Percentiles rank a stretch among this genome's conserved stretches.
These are phyloP conservation scores for Cryptomeria japonica DNA, from an alignment of 75 land plant species.

Conservation along the genomic window DNA sequence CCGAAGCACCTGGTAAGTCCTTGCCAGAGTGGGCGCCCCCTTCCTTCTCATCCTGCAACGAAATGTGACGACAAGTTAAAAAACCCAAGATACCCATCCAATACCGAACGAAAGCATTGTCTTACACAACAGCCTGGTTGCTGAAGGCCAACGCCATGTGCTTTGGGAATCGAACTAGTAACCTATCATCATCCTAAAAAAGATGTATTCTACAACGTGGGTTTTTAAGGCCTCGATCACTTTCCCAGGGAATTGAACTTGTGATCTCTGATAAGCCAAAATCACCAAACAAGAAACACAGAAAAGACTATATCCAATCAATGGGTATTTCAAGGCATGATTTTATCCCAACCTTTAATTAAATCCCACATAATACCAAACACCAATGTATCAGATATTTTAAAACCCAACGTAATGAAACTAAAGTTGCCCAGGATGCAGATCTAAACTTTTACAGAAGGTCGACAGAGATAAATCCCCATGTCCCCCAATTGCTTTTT, in stretches of 20 bases:
- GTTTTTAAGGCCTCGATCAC: not conserved
- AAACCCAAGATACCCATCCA: not conserved
- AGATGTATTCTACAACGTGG: not conserved
- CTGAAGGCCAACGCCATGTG: not conserved
- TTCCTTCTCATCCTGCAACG: constrained; percentile 43
- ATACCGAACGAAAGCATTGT: not conserved
- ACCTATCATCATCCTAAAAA: not conserved
- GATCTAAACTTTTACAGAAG: not conserved
- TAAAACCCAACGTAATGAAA: not conserved
- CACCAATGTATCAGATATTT: not conserved
- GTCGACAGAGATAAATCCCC: not conserved
- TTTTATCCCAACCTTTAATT: not conserved
- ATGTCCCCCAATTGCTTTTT: constrained; percentile 8
- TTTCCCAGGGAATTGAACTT: not conserved
- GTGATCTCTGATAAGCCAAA: not conserved
- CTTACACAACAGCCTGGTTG: not conserved
- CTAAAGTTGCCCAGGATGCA: not conserved
- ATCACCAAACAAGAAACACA: not conserved
- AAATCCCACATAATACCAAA: not conserved
- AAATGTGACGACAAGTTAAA: not conserved
- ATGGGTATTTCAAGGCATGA: not conserved
- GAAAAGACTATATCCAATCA: not conserved
- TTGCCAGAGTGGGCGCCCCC: constrained; percentile 20
- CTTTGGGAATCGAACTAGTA: not conserved
- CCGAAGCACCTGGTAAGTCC: constrained; percentile 14